Evolutionary conservation across 108 stramenopile genomes (phyloP), one percentile per base, ranked within the genome.

Genomic region (Pseudonitzschia multiseries): DNA sequence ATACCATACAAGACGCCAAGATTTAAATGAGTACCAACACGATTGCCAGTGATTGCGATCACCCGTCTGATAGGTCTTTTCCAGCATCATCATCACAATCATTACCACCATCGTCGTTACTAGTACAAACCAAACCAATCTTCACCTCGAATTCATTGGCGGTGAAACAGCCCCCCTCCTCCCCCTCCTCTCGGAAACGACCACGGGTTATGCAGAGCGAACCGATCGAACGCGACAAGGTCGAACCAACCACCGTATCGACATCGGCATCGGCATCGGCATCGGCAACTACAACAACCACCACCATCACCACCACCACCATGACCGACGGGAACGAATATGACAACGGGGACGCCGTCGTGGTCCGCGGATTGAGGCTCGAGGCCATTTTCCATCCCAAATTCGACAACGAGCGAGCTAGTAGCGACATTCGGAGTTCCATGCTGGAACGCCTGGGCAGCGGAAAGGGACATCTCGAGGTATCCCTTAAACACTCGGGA

Each of bases 341-440:
- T n/a, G n/a, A 42, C 42, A 42, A 42, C 10, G 42, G 26, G 9
- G 59, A 60, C 15, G 18, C 8, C 5, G 9, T 62, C n/a, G 61
- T 33, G 8, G 61, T 77, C 28, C 26, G 28, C 2, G 42, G 62
- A 26, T 66, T 92, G n/a, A 77, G 80, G 20, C 75, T 92, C 0
- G 93, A 94, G 70, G 93, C 88, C 13, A 89, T 94, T 27, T 94
- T 94, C 71, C 88, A 91, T 81, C 93, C 93, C 15, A 94, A 94
- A 69, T 94, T 94, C 73, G 93, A 92, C 61, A 94, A 94, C 70
- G 93, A 94, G 79, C 61, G 61, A 8, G n/a, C 15, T 22, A 59
- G n/a, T 14, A 59, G 29, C 43, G 46, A 67, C 44, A 82, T 94
- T 50, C 86, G 93, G 21, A 62, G 74, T 22, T 54, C 77, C 63